Evolutionary conservation across 495 filamentous ascomycete genomes (phyloP).

Genomic region (Talaromyces proteolyticus): DNA sequence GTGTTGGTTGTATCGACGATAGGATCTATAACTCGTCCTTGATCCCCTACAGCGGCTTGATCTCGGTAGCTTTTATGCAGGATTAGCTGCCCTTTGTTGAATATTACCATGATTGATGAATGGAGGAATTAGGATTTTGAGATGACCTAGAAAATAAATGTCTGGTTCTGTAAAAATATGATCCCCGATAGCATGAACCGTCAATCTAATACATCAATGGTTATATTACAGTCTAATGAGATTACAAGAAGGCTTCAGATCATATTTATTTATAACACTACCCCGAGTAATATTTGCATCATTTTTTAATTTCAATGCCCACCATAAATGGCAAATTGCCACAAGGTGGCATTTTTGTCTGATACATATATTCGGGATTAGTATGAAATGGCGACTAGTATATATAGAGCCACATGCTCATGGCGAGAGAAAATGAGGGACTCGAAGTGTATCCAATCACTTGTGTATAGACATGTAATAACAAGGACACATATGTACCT

Average conservation of each 20-base stretch:
- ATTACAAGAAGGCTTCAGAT: background rate
- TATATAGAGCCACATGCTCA: no score
- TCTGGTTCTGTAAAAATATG: no score
- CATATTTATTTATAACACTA: background rate
- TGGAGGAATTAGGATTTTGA: background rate
- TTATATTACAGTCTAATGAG: no score
- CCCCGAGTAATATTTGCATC: background rate
- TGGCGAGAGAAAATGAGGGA: no score
- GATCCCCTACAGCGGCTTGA: background rate
- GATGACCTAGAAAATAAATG: no score
- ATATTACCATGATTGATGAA: slow-evolving; percentile 1
- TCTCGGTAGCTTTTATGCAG: slow-evolving; percentile 1
- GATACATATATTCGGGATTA: no score
- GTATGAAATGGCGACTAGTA: no score
- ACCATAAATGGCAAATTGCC: background rate
- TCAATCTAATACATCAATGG: no score
- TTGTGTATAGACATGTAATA: no score
- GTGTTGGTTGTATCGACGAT: slow-evolving; percentile 6
- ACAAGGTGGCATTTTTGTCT: no score
- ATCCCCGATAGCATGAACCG: no score
- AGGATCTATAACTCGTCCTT: slow-evolving; percentile 4
- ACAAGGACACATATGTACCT: background rate
- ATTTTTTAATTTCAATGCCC: background rate
- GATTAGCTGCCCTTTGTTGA: slow-evolving; percentile 4
- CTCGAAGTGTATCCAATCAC: no score